phyloP scores from a whole-genome alignment of 306 rosid genomes.

The Sophora flavescens region DNA sequence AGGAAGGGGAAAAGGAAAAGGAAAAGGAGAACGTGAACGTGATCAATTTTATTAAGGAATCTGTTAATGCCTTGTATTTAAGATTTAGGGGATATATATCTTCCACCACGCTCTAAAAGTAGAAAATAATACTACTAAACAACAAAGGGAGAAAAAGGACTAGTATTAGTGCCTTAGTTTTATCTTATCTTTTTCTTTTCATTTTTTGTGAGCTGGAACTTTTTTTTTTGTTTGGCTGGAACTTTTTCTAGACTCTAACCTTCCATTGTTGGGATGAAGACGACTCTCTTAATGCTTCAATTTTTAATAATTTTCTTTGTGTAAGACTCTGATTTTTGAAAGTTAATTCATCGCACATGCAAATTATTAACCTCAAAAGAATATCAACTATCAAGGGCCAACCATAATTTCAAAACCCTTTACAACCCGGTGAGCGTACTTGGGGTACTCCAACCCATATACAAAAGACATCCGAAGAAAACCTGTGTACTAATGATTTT shows the following conservation, averaged over 20 bases:
- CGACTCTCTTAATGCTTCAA: no score
- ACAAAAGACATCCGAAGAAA: no score
- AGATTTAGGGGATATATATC: not conserved
- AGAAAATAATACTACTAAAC: slow-evolving; percentile 36
- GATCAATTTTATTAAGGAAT: slow-evolving; percentile 14
- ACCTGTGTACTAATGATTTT: no score
- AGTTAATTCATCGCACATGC: no score
- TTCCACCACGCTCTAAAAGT: slow-evolving; percentile 27
- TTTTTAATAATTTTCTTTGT: no score
- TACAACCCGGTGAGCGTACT: no score
- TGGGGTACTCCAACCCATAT: no score
- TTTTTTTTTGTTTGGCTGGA: slow-evolving; percentile 22
- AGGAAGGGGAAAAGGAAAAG: not conserved
- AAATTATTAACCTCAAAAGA: no score
- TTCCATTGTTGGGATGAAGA: slow-evolving; percentile 2
- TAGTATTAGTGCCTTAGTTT: slow-evolving; percentile 19
- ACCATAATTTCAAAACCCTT: no score
- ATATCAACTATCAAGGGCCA: no score
- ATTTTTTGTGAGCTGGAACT: slow-evolving; percentile 35
- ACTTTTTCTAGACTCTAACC: slow-evolving; percentile 28
- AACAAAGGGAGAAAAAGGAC: slow-evolving; percentile 6
- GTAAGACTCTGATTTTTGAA: no score
- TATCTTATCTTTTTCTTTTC: slow-evolving; percentile 26
- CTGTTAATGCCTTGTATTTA: slow-evolving; percentile 17
- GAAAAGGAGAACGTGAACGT: not conserved